Conservation (phyloP, 768 basidiomycete species). For the Pulveroboletus sp. region DNA sequence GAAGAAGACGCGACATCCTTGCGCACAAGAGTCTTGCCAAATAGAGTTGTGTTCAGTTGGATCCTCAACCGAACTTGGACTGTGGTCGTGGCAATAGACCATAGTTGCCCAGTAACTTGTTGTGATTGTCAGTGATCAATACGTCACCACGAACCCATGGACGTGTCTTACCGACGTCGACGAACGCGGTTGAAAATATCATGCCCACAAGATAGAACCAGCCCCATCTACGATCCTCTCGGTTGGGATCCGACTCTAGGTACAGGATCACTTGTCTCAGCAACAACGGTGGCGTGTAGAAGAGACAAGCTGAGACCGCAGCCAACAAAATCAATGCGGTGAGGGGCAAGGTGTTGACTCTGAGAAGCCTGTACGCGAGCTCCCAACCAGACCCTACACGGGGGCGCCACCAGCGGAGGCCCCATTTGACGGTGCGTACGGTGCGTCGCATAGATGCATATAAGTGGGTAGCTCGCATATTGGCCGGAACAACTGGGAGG, state of each 20-base stretch:
- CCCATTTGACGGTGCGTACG: constrained; percentile 46
- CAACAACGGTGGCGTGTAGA: constrained; percentile 62
- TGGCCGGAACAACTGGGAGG: constrained; percentile 71
- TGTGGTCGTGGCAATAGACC: constrained; percentile 63
- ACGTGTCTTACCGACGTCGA: constrained; percentile 38
- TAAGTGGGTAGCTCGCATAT: constrained; percentile 64
- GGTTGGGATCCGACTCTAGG: constrained; percentile 56
- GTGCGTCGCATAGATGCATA: constrained; percentile 62
- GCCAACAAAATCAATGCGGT: constrained; percentile 46
- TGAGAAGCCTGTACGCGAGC: constrained; percentile 56
- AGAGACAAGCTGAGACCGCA: constrained; percentile 52
- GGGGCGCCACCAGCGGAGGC: constrained; percentile 55
- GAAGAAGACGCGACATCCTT: constrained; percentile 78
- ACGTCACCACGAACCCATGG: not conserved
- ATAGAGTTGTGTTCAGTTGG: constrained; percentile 80
- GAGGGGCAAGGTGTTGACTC: constrained; percentile 47
- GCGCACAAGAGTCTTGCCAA: constrained; percentile 79
- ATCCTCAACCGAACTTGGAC: constrained; percentile 67
- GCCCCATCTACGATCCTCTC: constrained; percentile 62
- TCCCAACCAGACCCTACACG: constrained; percentile 59
- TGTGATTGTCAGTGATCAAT: constrained; percentile 5
- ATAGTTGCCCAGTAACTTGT: constrained; percentile 63
- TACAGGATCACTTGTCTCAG: constrained; percentile 56
- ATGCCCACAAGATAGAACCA: constrained; percentile 62
- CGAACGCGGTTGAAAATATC: constrained; percentile 40